Base-by-base conservation (phyloP, 306 rosid species). In the Hippophae rhamnoides region DNA sequence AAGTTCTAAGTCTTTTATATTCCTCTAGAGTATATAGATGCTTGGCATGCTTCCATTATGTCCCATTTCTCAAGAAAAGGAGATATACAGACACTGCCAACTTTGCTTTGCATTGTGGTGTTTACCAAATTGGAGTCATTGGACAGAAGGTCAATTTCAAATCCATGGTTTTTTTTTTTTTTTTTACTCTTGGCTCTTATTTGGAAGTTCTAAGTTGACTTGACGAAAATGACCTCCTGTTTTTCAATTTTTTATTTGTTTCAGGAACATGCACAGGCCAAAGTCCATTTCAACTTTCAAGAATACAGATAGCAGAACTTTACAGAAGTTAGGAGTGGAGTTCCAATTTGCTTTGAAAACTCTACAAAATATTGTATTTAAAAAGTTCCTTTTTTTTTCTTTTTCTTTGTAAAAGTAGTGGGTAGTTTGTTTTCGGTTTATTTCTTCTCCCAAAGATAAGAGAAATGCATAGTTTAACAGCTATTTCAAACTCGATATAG, bases 31-130 rank as follows among this genome's bases (percentile, higher is more conserved):
- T 1, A 45, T 45, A 11, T 7, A 45, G 13, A 31, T 63, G 48
- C 54, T 42, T 53, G 40, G 63, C 0, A 45, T 7, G 60, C 9
- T 61, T 69, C 54, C 41, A 44, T 43, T 12, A 44, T 41, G 48
- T 60, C 38, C 58, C 14, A 53, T 43, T 59, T 82, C 56, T 58
- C 81, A 92, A 96, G 75, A 85, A 82, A 73, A 67, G 94, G 75
- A 88, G 86, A 7, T 92, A 47, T 69, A 92, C 99, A 0, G 90
- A 92, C 82, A 86, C 97, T 14, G 74, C 99, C 56, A 92, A 71
- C 80, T 92, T 92, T 82, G 86, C 99, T 43, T 75, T 88, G 69
- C 97, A 95, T 50, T 92, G 99, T 45, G 97, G 94, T n/a, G 89
- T 86, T 7, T 92, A 96, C 88, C 99, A 92, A 77, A 84, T 85